These are phyloP conservation scores for Penicillium canariense DNA, from an alignment of 495 filamentous ascomycete genomes.

Conservation along the genomic window DNA sequence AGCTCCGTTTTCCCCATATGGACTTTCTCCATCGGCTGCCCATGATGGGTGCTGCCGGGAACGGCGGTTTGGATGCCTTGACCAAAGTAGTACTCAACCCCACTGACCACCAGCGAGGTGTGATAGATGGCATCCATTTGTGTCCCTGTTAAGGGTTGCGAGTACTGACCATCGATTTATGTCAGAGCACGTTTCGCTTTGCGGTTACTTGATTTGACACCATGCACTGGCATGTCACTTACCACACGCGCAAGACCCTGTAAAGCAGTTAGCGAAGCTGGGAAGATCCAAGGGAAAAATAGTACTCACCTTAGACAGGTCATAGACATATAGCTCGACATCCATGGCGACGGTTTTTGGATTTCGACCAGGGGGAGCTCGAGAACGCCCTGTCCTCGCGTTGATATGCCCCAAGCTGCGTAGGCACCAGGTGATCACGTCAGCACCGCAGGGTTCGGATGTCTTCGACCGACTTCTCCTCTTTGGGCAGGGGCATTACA, in stretches of 20 bases:
- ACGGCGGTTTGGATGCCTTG: conserved; percentile 74
- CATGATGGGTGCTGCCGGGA: conserved; percentile 83
- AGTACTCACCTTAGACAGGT: conserved; percentile 71
- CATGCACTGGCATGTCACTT: conserved; percentile 15
- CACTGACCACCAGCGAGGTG: conserved; percentile 78
- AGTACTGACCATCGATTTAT: conserved; percentile 40
- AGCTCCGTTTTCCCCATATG: conserved; percentile 73
- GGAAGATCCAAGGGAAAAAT: not conserved
- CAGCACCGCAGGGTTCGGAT: conserved; percentile 30
- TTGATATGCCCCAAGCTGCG: conserved; percentile 13
- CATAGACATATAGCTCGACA: conserved; percentile 89
- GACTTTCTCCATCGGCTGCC: conserved; percentile 74
- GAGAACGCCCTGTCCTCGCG: not conserved
- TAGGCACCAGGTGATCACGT: conserved; percentile 40
- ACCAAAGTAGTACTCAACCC: conserved; percentile 74
- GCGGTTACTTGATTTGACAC: not conserved
- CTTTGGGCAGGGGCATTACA: too few species aligned
- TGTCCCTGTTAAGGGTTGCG: conserved; percentile 55
- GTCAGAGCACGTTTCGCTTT: conserved; percentile 7
- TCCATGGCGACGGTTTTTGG: conserved; percentile 57
- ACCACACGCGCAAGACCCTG: conserved; percentile 51
- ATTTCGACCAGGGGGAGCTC: not conserved
- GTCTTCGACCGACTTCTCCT: conserved; percentile 25
- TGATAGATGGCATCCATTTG: conserved; percentile 91
- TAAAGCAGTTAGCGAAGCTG: conserved; percentile 12